Evolutionary conservation across 306 rosid species (phyloP), one percentile per base, ranked within the genome.

Genomic region (Parietaria judaica): DNA sequence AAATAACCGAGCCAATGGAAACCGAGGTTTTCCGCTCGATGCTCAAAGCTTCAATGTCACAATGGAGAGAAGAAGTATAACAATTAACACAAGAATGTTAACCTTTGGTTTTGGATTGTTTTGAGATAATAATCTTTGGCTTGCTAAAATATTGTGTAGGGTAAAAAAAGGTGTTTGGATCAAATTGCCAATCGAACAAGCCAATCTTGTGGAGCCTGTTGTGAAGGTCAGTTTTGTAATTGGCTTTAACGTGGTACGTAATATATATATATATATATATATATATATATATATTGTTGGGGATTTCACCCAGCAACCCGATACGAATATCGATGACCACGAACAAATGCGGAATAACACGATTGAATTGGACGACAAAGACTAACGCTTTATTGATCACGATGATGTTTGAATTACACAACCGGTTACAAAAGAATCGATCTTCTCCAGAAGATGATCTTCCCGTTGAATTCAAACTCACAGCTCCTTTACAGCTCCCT

Each of bases 151-250:
- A 23, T 54, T 56, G 36, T 75, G 70, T 69, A 89, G 96, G 88
- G 82, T 7, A 89, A 78, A 79, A 79, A 85, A 69, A 63, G 84
- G 90, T 5, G 72, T 85, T 51, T 88, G 94, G 96, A 52, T 88
- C 64, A 88, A 81, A 64, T 43, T 88, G 66, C 95, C 90, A 3
- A 85, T 83, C 58, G 80, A 72, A 55, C 71, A 68, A 51, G 88
- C 55, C 78, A 76, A 61, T 75, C 90, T 85, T 36, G 84, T 81
- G 54, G 86, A 79, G 70, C 54, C 77, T 69, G 76, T 78, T 12
- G 88, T 89, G 13, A 78, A 85, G 86, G 95, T 88, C 62, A 73
- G 55, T 58, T n/a, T 70, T 6, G 10, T 10, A 7, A 3, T 35
- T 39, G 4, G 31, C 16, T 38, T 52, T 58, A 8, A 8, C 39